Evolutionary conservation across 257 asterid species (phyloP), one percentile per base, ranked within the genome.

Genomic region (Leptodermis oblonga): DNA sequence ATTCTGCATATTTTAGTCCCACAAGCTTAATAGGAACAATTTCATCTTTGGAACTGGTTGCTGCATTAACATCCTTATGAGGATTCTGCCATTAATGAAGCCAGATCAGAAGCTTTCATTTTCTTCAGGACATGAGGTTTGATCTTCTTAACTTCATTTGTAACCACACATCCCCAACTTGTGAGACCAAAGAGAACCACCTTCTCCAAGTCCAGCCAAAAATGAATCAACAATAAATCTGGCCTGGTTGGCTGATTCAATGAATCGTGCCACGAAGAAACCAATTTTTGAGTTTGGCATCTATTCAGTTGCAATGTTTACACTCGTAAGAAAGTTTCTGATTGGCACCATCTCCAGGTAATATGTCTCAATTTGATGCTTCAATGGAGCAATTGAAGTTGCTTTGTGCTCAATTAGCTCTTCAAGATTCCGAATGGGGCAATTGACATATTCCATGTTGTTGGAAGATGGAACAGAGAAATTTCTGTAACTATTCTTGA

Each of bases 1-100:
- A 4, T 51, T 22, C 62, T 10, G 73, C 63, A 0, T 72, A 49
- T 48, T 72, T 65, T 22, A 81, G 52, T 9, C 88, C 83, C 2
- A 33, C 76, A 11, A 60, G 55, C 3, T 42, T 14, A 62, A 10
- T 12, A 28, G 20, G 23, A 12, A 4, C 17, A 4, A 62, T 53
- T 6, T 72, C 23, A 6, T 18, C 41, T 1, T 15, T 30, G 14
- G 26, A 14, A n/a, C n/a, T n/a, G n/a, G n/a, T n/a, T n/a, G n/a
- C n/a, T n/a, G n/a, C n/a, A n/a, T n/a, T n/a, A n/a, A n/a, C n/a
- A n/a, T n/a, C n/a, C n/a, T n/a, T n/a, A n/a, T n/a, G n/a, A n/a
- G n/a, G n/a, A n/a, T n/a, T n/a, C n/a, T n/a, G n/a, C n/a, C n/a
- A n/a, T n/a, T n/a, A n/a, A n/a, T n/a, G n/a, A n/a, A n/a, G n/a